Percentiles rank a stretch among this genome's conserved stretches.
These are phyloP conservation scores for Caloboletus inedulis DNA, from an alignment of 1,284 basidiomycete genomes.

Conservation along the genomic window DNA sequence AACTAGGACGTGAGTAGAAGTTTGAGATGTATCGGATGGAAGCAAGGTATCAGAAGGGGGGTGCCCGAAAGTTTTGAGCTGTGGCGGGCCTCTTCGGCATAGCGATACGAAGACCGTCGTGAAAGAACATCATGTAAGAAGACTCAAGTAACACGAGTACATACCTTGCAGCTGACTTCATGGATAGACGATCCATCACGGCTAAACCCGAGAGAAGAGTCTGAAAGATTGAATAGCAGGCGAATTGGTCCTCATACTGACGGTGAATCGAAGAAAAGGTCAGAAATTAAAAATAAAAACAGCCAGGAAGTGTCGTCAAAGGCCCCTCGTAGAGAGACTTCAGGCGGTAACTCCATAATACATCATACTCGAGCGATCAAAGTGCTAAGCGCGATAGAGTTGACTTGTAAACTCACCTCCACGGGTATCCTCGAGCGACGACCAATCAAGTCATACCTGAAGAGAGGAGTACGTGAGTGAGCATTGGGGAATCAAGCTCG, in stretches of 20 bases:
- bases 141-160: not conserved
- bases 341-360: slow-evolving; percentile 40
- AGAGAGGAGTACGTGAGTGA: slow-evolving; percentile 4
- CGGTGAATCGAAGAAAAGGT: slow-evolving; percentile 20
- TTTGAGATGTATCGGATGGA: not conserved
- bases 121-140: slow-evolving; percentile 56
- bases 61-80: slow-evolving; percentile 76
- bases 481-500: slow-evolving; percentile 5
- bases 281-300: slow-evolving; percentile 31
- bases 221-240: not conserved
- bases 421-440: not conserved
- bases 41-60: slow-evolving; percentile 57
- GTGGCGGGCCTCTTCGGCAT: slow-evolving; percentile 88
- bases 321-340: slow-evolving; percentile 10
- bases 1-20: slow-evolving; percentile 1
- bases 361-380: slow-evolving; percentile 16
- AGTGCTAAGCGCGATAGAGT: not conserved
- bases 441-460: not conserved
- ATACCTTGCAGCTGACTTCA: slow-evolving; percentile 10
- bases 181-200: not conserved
- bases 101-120: slow-evolving; percentile 85
- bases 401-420: slow-evolving; percentile 9
- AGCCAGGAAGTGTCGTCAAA: slow-evolving; percentile 25
- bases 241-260: slow-evolving; percentile 5
- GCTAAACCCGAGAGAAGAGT: not conserved